These are phyloP conservation scores for Solanum infundibuliforme DNA, from an alignment of 257 asterid species.

Conservation along the genomic window DNA sequence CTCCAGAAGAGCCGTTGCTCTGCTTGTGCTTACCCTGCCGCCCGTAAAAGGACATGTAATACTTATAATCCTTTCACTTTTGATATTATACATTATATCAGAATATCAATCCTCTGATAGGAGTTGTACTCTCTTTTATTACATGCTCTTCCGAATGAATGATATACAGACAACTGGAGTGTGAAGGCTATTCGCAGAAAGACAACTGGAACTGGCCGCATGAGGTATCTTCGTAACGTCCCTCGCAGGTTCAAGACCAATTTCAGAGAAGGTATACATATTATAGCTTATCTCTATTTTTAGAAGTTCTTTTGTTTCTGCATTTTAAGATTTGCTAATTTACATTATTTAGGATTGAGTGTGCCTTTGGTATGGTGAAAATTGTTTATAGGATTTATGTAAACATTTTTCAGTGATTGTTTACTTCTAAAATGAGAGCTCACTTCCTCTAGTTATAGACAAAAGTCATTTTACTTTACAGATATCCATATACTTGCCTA, in stretches of 20 bases:
- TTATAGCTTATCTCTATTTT: not conserved
- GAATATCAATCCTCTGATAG: not conserved
- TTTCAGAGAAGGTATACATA: constrained; percentile 60
- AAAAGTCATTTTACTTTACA: not conserved
- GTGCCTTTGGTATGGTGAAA: not conserved
- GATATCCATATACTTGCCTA: not conserved
- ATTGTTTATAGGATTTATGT: not conserved
- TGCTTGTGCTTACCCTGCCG: constrained; percentile 63
- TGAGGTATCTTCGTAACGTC: constrained; percentile 74
- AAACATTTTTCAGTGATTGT: not conserved
- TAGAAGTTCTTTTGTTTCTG: not conserved
- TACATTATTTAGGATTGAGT: not conserved
- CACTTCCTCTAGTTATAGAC: not conserved
- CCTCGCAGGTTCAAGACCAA: constrained; percentile 70
- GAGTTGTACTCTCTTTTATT: not conserved
- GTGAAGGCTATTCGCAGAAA: constrained; percentile 77
- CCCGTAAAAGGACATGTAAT: constrained; percentile 51
- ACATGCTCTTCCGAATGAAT: not conserved
- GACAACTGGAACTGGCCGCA: constrained; percentile 83
- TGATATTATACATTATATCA: not conserved
- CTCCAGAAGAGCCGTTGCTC: constrained; percentile 64
- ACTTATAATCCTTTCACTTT: not conserved
- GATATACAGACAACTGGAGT: constrained; percentile 46
- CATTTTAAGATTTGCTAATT: not conserved
- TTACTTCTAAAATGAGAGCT: not conserved